phyloP scores from a whole-genome alignment of 2,329 filamentous ascomycete species.

The Albophoma yamanashiensis region DNA sequence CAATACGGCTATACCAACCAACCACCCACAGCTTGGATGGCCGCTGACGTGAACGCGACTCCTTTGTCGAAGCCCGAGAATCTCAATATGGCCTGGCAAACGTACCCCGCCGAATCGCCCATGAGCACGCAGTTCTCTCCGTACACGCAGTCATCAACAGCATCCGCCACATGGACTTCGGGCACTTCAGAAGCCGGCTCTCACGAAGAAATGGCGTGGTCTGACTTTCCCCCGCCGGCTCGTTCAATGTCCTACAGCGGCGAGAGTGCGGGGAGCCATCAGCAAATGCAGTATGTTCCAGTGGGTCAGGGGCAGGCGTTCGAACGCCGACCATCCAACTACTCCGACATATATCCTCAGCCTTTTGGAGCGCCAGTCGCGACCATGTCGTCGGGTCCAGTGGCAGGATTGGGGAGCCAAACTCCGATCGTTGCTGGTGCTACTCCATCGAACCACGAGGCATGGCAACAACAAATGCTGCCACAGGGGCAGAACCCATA shows the following conservation, averaged over 20 bases:
- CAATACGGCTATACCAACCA: conserved; percentile 29
- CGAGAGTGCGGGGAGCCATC: conserved; percentile 25
- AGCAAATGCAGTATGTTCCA: conserved; percentile 27
- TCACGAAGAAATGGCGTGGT: conserved; percentile 35
- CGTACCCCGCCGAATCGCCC: conserved; percentile 38
- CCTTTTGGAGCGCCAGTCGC: conserved; percentile 25
- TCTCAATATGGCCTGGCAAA: conserved; percentile 34
- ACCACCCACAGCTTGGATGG: conserved; percentile 31
- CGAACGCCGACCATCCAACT: conserved; percentile 29
- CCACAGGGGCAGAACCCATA: conserved; percentile 18
- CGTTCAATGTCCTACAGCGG: conserved; percentile 39
- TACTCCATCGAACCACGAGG: conserved; percentile 22
- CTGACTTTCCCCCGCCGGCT: conserved; percentile 27
- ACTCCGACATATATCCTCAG: conserved; percentile 34
- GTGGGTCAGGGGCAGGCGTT: conserved; percentile 28
- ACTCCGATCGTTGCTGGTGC: conserved; percentile 24
- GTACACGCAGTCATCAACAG: conserved; percentile 31
- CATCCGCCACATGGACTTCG: conserved; percentile 31
- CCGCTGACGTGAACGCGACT: conserved; percentile 27
- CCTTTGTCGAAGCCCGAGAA: conserved; percentile 31
- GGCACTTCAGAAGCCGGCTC: conserved; percentile 23
- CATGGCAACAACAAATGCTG: conserved; percentile 33
- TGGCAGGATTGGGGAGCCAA: conserved; percentile 16
- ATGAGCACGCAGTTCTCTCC: conserved; percentile 39
- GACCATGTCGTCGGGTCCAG: conserved; percentile 22